A percentile compares a stretch with the other conserved stretches of the same genome.
These are phyloP conservation scores for Pouteria glomerata DNA, from an alignment of 148 eudicot species.

Conservation along the genomic window DNA sequence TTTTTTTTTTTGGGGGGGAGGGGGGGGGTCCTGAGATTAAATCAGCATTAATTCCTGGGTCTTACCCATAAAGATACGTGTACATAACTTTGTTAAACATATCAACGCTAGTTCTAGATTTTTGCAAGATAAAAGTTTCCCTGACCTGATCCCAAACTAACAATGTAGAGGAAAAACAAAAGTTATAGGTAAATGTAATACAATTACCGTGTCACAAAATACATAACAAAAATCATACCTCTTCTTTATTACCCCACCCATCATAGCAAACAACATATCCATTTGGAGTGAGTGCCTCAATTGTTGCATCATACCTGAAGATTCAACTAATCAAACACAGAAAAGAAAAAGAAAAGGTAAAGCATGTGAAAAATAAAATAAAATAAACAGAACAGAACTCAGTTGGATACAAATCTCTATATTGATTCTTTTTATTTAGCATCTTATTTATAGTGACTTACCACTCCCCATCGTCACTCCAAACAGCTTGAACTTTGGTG, in stretches of 20 bases:
- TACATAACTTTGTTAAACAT: not conserved
- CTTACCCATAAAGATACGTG: not conserved
- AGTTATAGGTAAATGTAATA: no score
- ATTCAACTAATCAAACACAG: constrained; percentile 54
- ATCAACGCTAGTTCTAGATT: not conserved
- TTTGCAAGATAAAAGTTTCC: not conserved
- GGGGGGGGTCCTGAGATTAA: no score
- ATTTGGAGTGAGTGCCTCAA: constrained; percentile 66
- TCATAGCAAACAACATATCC: constrained; percentile 68
- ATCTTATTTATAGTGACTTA: constrained; percentile 19
- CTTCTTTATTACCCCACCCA: constrained; percentile 96
- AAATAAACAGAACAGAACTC: constrained; percentile 11
- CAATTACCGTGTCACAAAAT: no score
- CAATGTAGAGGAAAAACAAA: no score
- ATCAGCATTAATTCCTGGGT: not conserved
- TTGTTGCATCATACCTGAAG: constrained; percentile 84
- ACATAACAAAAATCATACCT: constrained; percentile 62
- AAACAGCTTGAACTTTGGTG: constrained; percentile 89
- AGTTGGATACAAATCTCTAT: constrained; percentile 6
- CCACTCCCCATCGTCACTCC: constrained; percentile 99
- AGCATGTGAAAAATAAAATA: constrained; percentile 24
- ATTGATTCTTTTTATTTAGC: not conserved
- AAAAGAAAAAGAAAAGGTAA: constrained; percentile 21
- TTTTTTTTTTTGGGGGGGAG: not conserved
- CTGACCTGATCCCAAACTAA: no score